Percentiles rank a stretch among this genome's conserved stretches.
Conservation (phyloP, 441 rosid species). For the Metrosideros polymorpha region DNA sequence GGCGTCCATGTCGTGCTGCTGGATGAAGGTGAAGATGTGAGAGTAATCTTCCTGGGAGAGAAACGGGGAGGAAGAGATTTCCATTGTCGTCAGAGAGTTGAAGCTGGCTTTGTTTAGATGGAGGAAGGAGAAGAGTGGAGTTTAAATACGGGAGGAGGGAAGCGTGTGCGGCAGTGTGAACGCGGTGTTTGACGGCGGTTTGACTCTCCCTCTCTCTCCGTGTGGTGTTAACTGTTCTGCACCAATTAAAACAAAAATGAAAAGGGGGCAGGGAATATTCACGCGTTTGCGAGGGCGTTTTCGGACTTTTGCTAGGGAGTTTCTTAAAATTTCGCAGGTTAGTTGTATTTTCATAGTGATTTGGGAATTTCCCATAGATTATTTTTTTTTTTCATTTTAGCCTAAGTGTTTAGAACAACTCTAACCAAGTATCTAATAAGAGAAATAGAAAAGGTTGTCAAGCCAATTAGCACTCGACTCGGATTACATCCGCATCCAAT, state of each 20-base stretch:
- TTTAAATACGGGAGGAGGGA: conserved; percentile 12
- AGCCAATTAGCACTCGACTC: neutral
- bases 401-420: neutral
- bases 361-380: neutral
- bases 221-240: neutral
- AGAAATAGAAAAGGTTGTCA: neutral
- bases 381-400: neutral
- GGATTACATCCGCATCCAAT: neutral
- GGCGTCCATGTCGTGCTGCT: conserved; percentile 36
- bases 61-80: conserved; percentile 50
- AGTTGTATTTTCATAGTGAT: neutral
- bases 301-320: neutral
- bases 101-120: neutral
- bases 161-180: conserved; percentile 47
- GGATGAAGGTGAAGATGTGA: conserved; percentile 29
- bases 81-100: conserved; percentile 24
- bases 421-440: neutral
- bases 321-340: neutral
- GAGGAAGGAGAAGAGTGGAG: neutral
- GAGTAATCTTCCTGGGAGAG: conserved; percentile 52
- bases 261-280: neutral
- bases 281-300: neutral
- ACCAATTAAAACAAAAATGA: neutral
- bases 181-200: conserved; percentile 50
- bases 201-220: conserved; percentile 12